Evolutionary conservation across 139 green algal genomes (phyloP), one percentile per base, ranked within the genome.

Genomic region (Ettlia oleoabundans): DNA sequence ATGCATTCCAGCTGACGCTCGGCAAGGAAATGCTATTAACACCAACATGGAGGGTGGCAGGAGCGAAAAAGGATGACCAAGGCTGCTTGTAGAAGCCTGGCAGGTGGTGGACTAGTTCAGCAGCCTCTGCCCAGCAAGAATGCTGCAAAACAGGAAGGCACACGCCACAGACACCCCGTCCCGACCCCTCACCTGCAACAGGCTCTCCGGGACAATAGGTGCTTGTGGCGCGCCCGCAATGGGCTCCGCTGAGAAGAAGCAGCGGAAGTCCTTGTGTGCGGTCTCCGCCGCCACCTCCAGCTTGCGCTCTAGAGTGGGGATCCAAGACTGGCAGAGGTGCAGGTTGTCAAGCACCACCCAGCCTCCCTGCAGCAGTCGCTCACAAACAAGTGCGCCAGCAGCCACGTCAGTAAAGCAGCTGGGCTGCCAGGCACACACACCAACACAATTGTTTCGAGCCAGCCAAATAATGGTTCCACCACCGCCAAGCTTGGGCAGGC

Each of bases 341-440:
- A 93, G 84, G 86, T 96, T 96, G 84, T 98, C 93, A 33, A 98
- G 93, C 86, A 98, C 91, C 82, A 98, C 93, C 95, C 95, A 98
- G 55, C 93, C 94, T 52, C 95, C 95, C 52, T 67, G 72, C 32
- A 51, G 15, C 55, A 58, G 47, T 24, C 47, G 47, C 47, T 10
- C 47, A 58, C 13, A 58, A 58, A 58, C n/a, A n/a, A n/a, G n/a
- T n/a, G n/a, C n/a, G n/a, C n/a, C n/a, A n/a, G n/a, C n/a, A n/a
- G n/a, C n/a, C n/a, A n/a, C n/a, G n/a, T n/a, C n/a, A n/a, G n/a
- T n/a, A n/a, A n/a, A n/a, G n/a, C n/a, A n/a, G n/a, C n/a, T n/a
- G n/a, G n/a, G n/a, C n/a, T n/a, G n/a, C n/a, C n/a, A n/a, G n/a
- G n/a, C n/a, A n/a, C n/a, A n/a, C n/a, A n/a, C n/a, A n/a, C n/a